Evolutionary conservation across 2,329 filamentous ascomycete species (phyloP), one percentile per base, ranked within the genome.

Genomic region (Rutstroemia sp.): DNA sequence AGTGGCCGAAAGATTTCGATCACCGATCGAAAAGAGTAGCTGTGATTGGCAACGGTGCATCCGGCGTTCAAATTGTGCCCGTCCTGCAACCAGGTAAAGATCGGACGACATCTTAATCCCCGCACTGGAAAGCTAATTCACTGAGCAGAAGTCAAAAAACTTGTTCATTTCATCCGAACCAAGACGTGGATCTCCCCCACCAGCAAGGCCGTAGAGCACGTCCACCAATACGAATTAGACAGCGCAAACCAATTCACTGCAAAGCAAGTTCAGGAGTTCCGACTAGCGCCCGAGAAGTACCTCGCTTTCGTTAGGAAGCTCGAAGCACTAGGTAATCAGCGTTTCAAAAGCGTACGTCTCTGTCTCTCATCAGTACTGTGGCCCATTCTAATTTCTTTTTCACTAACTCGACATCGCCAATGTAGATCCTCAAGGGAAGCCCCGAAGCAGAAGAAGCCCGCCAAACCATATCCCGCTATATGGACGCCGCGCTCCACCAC

Each of bases 1-100:
- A 83, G 59, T 86, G 81, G 83, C 72, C 81, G 81, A 59, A 58
- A 14, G 73, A 70, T 38, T 76, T 73, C 57, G 72, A 78, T 59
- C 75, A 76, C 49, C 65, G 60, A 23, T 70, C 71, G 53, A 79
- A 79, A 65, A 69, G 67, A 51, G 68, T 80, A 10, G 77, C 74
- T 5, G 66, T 80, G 7, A 75, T 80, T 51, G 77, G 78, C 16
- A 77, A 76, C 58, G 78, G 78, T 10, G 76, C 76, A 10, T 77
- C 75, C 59, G 74, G 72, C 2, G 78, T 79, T 58, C 78, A 80
- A 58, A 78, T 80, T 53, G 69, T 80, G 5, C 77, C 77, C 0
- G 66, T 61, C 4, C 64, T 80, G 38, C 76, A 60, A 23, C 55
- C 55, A 52, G 58, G 60, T 62, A 47, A 57, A 23, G 16, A 5